Conservation (phyloP, 495 filamentous ascomycete genomes). For the Penicillium fimorum region DNA sequence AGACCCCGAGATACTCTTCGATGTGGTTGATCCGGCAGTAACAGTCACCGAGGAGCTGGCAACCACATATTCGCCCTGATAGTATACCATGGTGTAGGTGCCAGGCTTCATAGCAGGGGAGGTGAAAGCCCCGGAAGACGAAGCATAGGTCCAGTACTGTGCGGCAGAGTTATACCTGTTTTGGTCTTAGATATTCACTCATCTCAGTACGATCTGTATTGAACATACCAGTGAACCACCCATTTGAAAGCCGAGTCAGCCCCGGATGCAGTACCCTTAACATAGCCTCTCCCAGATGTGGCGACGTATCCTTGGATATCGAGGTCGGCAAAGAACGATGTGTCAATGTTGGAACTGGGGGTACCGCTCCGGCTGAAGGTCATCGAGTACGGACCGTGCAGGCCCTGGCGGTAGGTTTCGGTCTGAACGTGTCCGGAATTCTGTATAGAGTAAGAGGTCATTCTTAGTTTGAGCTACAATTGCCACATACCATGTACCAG, state of each 20-base stretch:
- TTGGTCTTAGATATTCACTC: neutral
- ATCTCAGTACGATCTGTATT: neutral
- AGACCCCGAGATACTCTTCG: slow-evolving; percentile 52
- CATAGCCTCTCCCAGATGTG: slow-evolving; percentile 52
- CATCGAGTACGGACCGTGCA: slow-evolving; percentile 67
- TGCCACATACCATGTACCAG: slow-evolving; percentile 59
- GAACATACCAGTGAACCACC: slow-evolving; percentile 58
- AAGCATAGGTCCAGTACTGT: slow-evolving; percentile 63
- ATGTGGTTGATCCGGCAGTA: slow-evolving; percentile 51
- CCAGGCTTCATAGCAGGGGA: slow-evolving; percentile 67
- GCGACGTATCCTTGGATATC: slow-evolving; percentile 58
- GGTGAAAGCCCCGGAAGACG: slow-evolving; percentile 53
- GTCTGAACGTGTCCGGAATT: slow-evolving; percentile 64
- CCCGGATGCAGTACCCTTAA: slow-evolving; percentile 57
- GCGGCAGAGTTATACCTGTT: slow-evolving; percentile 53
- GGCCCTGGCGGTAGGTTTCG: slow-evolving; percentile 58
- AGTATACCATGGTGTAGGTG: slow-evolving; percentile 65
- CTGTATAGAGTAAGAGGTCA: neutral
- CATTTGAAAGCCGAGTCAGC: slow-evolving; percentile 45
- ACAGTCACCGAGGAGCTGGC: slow-evolving; percentile 54
- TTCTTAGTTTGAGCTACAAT: neutral
- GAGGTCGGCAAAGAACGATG: slow-evolving; percentile 59
- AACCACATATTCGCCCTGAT: slow-evolving; percentile 61
- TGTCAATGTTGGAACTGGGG: slow-evolving; percentile 51
- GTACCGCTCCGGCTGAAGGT: slow-evolving; percentile 58